Conservation (phyloP, 148 eudicot genomes). For the Cornus florida region DNA sequence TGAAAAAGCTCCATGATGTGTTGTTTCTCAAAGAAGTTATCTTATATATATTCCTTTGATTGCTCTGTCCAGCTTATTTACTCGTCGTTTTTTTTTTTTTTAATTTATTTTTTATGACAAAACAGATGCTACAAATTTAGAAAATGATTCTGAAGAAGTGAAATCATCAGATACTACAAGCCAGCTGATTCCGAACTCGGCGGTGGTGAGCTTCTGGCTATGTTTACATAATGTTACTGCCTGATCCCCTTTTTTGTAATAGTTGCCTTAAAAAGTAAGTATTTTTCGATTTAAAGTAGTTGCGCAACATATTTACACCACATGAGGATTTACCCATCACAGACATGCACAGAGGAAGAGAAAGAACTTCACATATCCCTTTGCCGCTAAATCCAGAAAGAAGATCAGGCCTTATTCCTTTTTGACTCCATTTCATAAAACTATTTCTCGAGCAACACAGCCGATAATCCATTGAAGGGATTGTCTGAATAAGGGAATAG, state of each 20-base stretch:
- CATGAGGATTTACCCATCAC: too few species aligned
- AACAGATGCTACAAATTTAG: constrained; percentile 34
- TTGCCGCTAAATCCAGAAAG: too few species aligned
- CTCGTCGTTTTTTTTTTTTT: background rate
- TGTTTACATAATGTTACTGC: background rate
- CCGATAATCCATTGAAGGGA: too few species aligned
- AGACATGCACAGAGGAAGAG: too few species aligned
- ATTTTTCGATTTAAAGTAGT: background rate
- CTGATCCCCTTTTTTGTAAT: background rate
- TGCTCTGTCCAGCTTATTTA: background rate
- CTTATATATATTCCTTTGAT: background rate
- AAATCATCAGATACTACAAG: constrained; percentile 37
- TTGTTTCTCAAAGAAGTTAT: background rate
- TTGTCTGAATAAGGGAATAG: too few species aligned
- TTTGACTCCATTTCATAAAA: too few species aligned
- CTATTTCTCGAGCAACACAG: too few species aligned
- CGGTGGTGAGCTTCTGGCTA: constrained; percentile 42
- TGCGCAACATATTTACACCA: background rate
- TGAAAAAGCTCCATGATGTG: background rate
- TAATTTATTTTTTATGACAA: background rate
- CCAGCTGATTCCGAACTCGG: constrained; percentile 50
- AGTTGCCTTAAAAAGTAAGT: background rate
- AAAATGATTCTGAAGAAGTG: constrained; percentile 34
- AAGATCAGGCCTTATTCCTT: too few species aligned
- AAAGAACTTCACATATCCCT: too few species aligned